Evolutionary conservation across 2,329 filamentous ascomycete genomes (phyloP).

Genomic region (Pseudogymnoascus sp.): DNA sequence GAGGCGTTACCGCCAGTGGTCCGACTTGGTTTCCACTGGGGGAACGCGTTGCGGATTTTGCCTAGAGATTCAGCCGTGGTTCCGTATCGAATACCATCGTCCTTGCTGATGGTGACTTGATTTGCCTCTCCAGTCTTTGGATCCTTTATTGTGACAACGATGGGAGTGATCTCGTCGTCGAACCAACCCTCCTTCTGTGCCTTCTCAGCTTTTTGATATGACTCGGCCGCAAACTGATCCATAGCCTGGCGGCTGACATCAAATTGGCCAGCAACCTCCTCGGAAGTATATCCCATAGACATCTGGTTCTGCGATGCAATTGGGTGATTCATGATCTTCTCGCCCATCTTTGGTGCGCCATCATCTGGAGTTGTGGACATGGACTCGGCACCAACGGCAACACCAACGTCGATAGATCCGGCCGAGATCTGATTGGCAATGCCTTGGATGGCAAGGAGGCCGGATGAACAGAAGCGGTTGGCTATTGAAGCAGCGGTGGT

Average conservation of each 20-base stretch:
- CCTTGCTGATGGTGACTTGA: slow-evolving; percentile 70
- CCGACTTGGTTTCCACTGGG: slow-evolving; percentile 78
- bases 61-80: slow-evolving; percentile 81
- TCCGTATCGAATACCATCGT: slow-evolving; percentile 79
- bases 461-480: slow-evolving; percentile 90
- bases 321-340: slow-evolving; percentile 66
- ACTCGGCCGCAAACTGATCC: slow-evolving; percentile 78
- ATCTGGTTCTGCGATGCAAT: slow-evolving; percentile 91
- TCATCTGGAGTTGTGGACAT: slow-evolving; percentile 74
- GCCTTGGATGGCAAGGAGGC: slow-evolving; percentile 83
- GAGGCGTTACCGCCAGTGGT: slow-evolving; percentile 97
- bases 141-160: slow-evolving; percentile 75
- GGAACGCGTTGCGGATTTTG: slow-evolving; percentile 84
- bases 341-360: slow-evolving; percentile 82
- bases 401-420: slow-evolving; percentile 88
- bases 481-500: slow-evolving; percentile 70
- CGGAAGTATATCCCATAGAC: slow-evolving; percentile 86
- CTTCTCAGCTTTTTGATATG: slow-evolving; percentile 77
- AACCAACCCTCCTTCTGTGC: slow-evolving; percentile 83
- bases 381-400: slow-evolving; percentile 92
- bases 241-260: slow-evolving; percentile 62
- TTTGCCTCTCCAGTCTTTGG: slow-evolving; percentile 78
- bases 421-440: slow-evolving; percentile 84
- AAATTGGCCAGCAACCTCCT: slow-evolving; percentile 84
- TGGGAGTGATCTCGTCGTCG: slow-evolving; percentile 77